A percentile compares a stretch with the other conserved stretches of the same genome.
phyloP scores from a whole-genome alignment of 1,139 yeast species.

The Ogataea hybrid region DNA sequence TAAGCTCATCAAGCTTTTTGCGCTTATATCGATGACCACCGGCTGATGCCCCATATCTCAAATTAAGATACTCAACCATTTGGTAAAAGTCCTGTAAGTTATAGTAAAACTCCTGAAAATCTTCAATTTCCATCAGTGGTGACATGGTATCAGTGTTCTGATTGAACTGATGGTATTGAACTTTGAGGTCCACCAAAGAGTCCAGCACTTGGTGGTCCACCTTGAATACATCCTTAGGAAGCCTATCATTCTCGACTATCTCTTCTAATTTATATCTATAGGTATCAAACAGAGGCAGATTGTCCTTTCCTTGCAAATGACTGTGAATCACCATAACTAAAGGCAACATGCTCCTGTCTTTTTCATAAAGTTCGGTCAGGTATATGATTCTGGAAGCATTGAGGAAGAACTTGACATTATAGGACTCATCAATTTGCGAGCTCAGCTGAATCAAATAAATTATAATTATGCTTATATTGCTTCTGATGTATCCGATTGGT shows the following conservation, averaged over 20 bases:
- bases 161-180: constrained; percentile 6
- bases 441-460: constrained; percentile 20
- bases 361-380: constrained; percentile 24
- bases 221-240: constrained; percentile 17
- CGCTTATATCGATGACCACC: constrained; percentile 9
- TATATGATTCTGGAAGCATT: constrained; percentile 23
- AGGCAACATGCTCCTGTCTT: constrained; percentile 20
- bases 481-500: constrained; percentile 28
- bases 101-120: constrained; percentile 7
- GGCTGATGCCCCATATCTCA: not conserved
- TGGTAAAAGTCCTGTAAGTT: constrained; percentile 11
- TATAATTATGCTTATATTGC: constrained; percentile 18
- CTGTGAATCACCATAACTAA: constrained; percentile 17
- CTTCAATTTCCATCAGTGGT: constrained; percentile 4
- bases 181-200: constrained; percentile 5
- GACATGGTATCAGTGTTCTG: constrained; percentile 1
- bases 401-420: constrained; percentile 20
- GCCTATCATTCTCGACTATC: constrained; percentile 12
- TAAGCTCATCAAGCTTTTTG: constrained; percentile 13
- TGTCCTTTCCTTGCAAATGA: constrained; percentile 13
- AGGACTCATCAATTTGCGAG: constrained; percentile 20
- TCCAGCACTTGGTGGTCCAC: constrained; percentile 10
- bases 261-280: constrained; percentile 16
- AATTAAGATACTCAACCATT: constrained; percentile 11
- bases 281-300: constrained; percentile 18